Conservation (phyloP, 345 rosid species). For the Euphorbia lathyris region DNA sequence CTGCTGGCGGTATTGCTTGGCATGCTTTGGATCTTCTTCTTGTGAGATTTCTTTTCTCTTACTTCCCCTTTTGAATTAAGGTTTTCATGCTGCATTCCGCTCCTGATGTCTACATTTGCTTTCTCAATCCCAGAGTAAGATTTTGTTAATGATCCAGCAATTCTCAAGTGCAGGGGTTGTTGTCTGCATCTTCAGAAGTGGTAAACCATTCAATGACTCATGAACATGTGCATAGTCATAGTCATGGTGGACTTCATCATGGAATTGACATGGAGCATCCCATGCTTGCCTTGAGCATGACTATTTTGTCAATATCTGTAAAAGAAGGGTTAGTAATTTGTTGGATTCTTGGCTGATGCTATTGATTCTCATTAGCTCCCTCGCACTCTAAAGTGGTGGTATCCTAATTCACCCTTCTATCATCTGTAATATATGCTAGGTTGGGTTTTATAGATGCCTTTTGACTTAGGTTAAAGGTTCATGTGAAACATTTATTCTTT, state of each 20-base stretch:
- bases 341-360: neutral
- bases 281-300: slow-evolving; percentile 67
- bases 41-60: slow-evolving; percentile 37
- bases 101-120: neutral
- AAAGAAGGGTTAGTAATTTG: slow-evolving; percentile 68
- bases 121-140: neutral
- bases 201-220: slow-evolving; percentile 33
- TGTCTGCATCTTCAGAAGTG: slow-evolving; percentile 48
- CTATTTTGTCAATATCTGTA: slow-evolving; percentile 68
- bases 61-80: neutral
- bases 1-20: slow-evolving; percentile 88
- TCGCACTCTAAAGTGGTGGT: neutral
- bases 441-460: neutral
- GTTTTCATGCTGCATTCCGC: neutral
- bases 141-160: neutral
- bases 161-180: slow-evolving; percentile 44
- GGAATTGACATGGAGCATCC: slow-evolving; percentile 85
- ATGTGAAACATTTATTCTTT: neutral
- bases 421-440: neutral
- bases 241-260: slow-evolving; percentile 55
- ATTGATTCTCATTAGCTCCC: neutral
- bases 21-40: slow-evolving; percentile 67
- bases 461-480: neutral
- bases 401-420: neutral
- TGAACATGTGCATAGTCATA: slow-evolving; percentile 38